A percentile compares a stretch with the other conserved stretches of the same genome.
These are phyloP conservation scores for Coniferiporia weirii DNA, from an alignment of 1,284 basidiomycete genomes.

Conservation along the genomic window DNA sequence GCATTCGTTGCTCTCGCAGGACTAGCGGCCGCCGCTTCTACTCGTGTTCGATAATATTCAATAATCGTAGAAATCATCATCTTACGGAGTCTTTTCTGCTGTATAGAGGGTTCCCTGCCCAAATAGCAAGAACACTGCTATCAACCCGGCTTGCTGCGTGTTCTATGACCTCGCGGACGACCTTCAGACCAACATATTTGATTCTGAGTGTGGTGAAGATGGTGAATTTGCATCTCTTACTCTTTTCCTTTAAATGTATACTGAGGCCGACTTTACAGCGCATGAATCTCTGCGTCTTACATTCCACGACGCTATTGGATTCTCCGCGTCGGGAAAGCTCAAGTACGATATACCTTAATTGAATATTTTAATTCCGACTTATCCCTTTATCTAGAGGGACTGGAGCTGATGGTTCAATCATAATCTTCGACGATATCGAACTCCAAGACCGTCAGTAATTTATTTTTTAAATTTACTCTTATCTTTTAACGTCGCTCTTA, in stretches of 20 bases:
- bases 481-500: background rate
- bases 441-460: constrained; percentile 4
- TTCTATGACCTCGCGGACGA: constrained; percentile 22
- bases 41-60: background rate
- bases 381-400: background rate
- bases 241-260: background rate
- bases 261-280: background rate
- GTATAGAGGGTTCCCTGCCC: constrained; percentile 20
- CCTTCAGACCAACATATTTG: constrained; percentile 20
- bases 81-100: background rate
- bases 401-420: constrained; percentile 21
- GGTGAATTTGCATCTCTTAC: constrained; percentile 4
- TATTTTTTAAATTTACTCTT: background rate
- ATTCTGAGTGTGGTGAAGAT: constrained; percentile 21
- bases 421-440: constrained; percentile 16
- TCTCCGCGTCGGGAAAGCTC: constrained; percentile 18
- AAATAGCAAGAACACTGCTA: constrained; percentile 19
- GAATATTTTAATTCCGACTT: background rate
- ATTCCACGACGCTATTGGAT: constrained; percentile 27
- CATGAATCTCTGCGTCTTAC: constrained; percentile 23
- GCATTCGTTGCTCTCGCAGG: constrained; percentile 12
- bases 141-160: constrained; percentile 20
- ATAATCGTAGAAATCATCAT: background rate
- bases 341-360: background rate
- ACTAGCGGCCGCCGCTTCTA: constrained; percentile 5